Evolutionary conservation across 2,329 filamentous ascomycete genomes (phyloP), one percentile per base, ranked within the genome.

Genomic region (Sclerotinia glacialis): DNA sequence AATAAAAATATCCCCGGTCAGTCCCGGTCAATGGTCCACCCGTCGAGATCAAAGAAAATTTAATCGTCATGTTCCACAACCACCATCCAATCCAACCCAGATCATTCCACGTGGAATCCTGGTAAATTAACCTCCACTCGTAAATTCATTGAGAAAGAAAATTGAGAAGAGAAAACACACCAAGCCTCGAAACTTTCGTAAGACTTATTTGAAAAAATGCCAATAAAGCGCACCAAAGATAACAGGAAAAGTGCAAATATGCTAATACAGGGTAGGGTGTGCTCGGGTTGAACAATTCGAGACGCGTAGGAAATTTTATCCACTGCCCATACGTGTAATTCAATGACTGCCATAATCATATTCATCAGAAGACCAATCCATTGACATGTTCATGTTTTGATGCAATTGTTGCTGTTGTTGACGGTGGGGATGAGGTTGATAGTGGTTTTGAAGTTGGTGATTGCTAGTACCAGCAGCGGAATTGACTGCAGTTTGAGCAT

Each of bases 401-500:
- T 59, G 54, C n/a, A 60, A 47, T 44, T 52, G 62, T 26, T 64
- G 62, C 11, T 58, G 62, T 26, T 65, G 63, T 42, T 65, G 44
- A 37, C 34, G 44, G 18, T 50, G 61, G n/a, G 23, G 49, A 46
- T 63, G 47, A 23, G 58, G 26, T 68, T 63, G 14, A 54, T 67
- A 56, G 42, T 65, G 63, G n/a, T 47, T 47, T 65, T 59, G 31
- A n/a, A 12, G 47, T 42, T 46, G n/a, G 14, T 63, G 67, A 26
- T 68, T 68, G 52, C 23, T 63, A 50, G 63, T 65, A 44, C 61
- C 53, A 34, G 67, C 60, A 42, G 64, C 67, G 7, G 69, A 70
- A 59, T 71, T 70, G 31, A 71, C 69, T 26, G 71, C 71, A 55
- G 61, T 72, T n/a, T 69, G 69, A 49, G 71, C 72, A 59, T 74